Base-by-base conservation (phyloP, 768 basidiomycete genomes). In the Boletus reticuloceps region DNA sequence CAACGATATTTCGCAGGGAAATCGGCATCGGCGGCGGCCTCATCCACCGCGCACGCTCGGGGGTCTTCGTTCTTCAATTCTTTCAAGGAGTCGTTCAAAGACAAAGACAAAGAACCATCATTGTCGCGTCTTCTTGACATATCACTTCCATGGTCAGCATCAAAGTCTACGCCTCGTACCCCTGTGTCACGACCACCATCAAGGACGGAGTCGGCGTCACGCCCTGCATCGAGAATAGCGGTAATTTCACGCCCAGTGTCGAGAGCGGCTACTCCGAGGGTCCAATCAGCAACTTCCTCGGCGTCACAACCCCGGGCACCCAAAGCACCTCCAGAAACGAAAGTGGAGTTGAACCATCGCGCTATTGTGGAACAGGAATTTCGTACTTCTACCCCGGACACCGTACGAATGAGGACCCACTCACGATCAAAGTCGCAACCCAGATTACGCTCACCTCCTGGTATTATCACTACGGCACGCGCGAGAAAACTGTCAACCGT, bases 391-490 rank as follows among this genome's bases (percentile, higher is more conserved):
- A 16, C 32, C 6, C 55, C 59, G 2, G 22, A 39, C 11, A 41
- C 13, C 3, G 45, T 44, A 17, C 56, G 53, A 19, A 14, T 53
- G 2, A 56, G 61, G 20, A 55, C 47, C 5, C 60, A 71, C 13
- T 60, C 67, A 27, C 65, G 72, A 20, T 71, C 74, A 6, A 60
- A 52, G 47, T 77, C 75, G 4, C 75, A 76, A 50, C 72, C 75
- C 3, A 75, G 68, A 60, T 53, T 74, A 25, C 58, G 52, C 3
- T 19, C 51, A n/a, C 53, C 61, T 5, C 37, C 53, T 25, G 58
- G 39, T 31, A 40, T 53, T 11, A 40, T 55, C 12, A 44, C 54
- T 17, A 52, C n/a, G 0, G 41, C 39, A 36, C 61, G 46, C 38
- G 58, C 59, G 12, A 62, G 70, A 59, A 63, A 66, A 42, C 39